Evolutionary conservation across 192 early-diverging fungal genomes (phyloP).

Genomic region (Entomortierella lignicola): DNA sequence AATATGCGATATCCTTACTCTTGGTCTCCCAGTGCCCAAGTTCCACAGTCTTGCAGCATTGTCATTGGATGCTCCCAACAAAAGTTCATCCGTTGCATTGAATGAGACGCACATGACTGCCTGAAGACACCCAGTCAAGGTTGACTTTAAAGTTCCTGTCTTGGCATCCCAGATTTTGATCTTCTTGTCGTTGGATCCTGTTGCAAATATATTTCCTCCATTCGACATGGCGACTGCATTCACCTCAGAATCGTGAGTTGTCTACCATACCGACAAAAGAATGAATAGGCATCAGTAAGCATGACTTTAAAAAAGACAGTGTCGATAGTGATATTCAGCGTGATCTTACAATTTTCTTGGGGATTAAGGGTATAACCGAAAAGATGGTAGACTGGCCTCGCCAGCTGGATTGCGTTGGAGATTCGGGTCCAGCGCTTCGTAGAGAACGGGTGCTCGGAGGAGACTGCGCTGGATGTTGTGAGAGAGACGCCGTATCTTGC

Average conservation of each 20-base stretch:
- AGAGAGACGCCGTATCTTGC: constrained; percentile 16
- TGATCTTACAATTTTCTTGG: constrained; percentile 38
- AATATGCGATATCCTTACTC: constrained; percentile 52
- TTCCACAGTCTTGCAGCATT: constrained; percentile 91
- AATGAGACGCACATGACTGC: constrained; percentile 87
- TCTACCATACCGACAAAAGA: constrained; percentile 48
- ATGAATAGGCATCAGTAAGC: constrained; percentile 15
- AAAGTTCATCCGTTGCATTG: constrained; percentile 72
- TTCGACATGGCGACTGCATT: constrained; percentile 80
- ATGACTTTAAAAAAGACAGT: not conserved
- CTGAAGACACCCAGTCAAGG: constrained; percentile 86
- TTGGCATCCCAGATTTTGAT: constrained; percentile 83
- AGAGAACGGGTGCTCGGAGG: constrained; percentile 43
- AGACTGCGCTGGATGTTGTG: constrained; percentile 18
- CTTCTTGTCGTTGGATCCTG: constrained; percentile 84
- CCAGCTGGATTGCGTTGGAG: constrained; percentile 47
- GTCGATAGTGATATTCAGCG: not conserved
- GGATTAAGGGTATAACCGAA: constrained; percentile 46
- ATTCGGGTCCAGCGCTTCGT: constrained; percentile 40
- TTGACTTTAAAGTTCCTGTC: constrained; percentile 69
- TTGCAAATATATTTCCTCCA: constrained; percentile 78
- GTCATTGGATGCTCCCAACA: constrained; percentile 90
- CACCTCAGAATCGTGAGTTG: constrained; percentile 81
- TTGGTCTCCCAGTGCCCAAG: constrained; percentile 77
- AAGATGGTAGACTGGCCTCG: constrained; percentile 40